phyloP scores from a whole-genome alignment of 2,329 filamentous ascomycete genomes.

The Fusarium sp. region DNA sequence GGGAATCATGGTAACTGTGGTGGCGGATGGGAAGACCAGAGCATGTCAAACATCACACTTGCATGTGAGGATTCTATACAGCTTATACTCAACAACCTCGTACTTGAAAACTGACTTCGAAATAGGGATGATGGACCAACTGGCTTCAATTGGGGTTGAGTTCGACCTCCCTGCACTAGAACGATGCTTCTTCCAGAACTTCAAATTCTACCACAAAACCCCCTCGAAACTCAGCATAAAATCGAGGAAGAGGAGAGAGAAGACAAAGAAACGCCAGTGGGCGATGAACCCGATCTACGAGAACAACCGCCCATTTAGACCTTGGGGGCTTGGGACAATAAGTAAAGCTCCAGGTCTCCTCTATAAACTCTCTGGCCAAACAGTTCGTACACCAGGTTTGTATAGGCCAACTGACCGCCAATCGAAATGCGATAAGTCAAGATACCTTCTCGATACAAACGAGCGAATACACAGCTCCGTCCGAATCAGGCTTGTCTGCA shows the following conservation, averaged over 20 bases:
- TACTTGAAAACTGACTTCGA: not conserved
- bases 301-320: slow-evolving; percentile 57
- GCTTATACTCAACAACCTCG: not conserved
- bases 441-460: slow-evolving; percentile 61
- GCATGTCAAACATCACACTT: slow-evolving; percentile 52
- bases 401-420: slow-evolving; percentile 57
- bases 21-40: slow-evolving; percentile 69
- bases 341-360: slow-evolving; percentile 50
- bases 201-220: slow-evolving; percentile 42
- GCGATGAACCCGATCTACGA: slow-evolving; percentile 59
- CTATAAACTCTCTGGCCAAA: slow-evolving; percentile 56
- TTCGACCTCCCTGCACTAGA: slow-evolving; percentile 55
- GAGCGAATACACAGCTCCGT: slow-evolving; percentile 65
- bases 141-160: slow-evolving; percentile 61
- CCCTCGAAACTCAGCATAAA: slow-evolving; percentile 10
- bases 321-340: slow-evolving; percentile 59
- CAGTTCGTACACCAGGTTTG: slow-evolving; percentile 57
- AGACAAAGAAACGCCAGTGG: slow-evolving; percentile 46
- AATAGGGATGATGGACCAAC: slow-evolving; percentile 66
- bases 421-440: slow-evolving; percentile 47
- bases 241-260: slow-evolving; percentile 29
- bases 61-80: slow-evolving; percentile 47
- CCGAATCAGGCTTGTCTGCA: slow-evolving; percentile 60
- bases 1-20: slow-evolving; percentile 77
- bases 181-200: slow-evolving; percentile 51